Percentiles rank a stretch among this genome's conserved stretches.
Evolutionary conservation across 495 filamentous ascomycete species (phyloP).

Genomic region (Aspergillus ostianus): DNA sequence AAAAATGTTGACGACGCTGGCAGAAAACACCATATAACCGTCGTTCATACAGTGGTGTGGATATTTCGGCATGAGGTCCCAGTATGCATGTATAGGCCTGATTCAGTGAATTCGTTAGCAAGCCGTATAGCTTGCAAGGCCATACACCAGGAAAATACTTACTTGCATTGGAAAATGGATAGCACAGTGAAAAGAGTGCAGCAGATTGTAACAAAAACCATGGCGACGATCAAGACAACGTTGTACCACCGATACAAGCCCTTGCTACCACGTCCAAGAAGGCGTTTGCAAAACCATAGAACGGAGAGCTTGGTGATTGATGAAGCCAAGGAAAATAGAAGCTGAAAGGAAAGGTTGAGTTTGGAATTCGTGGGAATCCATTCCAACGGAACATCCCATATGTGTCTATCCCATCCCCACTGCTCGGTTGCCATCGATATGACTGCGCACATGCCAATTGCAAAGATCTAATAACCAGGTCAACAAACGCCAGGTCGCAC

Average conservation of each 20-base stretch:
- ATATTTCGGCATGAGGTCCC: slow-evolving; percentile 39
- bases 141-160: slow-evolving; percentile 17
- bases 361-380: slow-evolving; percentile 37
- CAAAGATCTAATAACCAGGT: slow-evolving; percentile 16
- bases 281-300: slow-evolving; percentile 55
- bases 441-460: slow-evolving; percentile 44
- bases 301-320: slow-evolving; percentile 57
- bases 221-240: slow-evolving; percentile 40
- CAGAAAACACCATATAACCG: slow-evolving; percentile 47
- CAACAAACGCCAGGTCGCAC: neutral
- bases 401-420: slow-evolving; percentile 56
- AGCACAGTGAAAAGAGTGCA: slow-evolving; percentile 45
- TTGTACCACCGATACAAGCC: slow-evolving; percentile 37
- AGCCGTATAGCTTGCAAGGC: neutral
- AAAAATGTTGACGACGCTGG: slow-evolving; percentile 57
- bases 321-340: slow-evolving; percentile 53
- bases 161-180: slow-evolving; percentile 59
- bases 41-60: slow-evolving; percentile 50
- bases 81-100: slow-evolving; percentile 55
- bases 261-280: slow-evolving; percentile 42
- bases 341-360: slow-evolving; percentile 50
- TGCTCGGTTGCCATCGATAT: slow-evolving; percentile 40
- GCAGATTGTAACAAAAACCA: slow-evolving; percentile 42
- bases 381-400: slow-evolving; percentile 48
- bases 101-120: neutral